Base-by-base conservation (phyloP, 352 stramenopile species). In the Phytophthora europaea region DNA sequence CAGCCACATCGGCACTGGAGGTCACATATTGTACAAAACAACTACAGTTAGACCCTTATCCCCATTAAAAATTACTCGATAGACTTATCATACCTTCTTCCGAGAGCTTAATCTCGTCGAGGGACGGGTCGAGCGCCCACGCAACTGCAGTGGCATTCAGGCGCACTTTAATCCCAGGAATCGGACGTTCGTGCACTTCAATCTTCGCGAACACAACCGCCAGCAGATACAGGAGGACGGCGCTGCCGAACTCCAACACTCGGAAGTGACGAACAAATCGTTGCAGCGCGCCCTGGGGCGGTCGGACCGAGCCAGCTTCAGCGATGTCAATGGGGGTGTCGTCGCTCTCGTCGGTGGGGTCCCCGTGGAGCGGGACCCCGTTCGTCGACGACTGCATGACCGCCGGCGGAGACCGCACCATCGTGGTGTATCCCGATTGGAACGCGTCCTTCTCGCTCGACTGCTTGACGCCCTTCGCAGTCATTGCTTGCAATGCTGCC, bases 181-280 rank as follows among this genome's bases (percentile, higher is more conserved):
- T 91, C 7, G 74, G 75, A n/a, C 87, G 85, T 15, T 88, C 43
- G 50, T 91, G 62, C n/a, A 93, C 79, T 4, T 77, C 53, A 43
- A 91, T 87, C 38, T 82, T 31, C 6, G 85, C 76, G 38, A 95
- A 82, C 18, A 91, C 65, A 13, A 86, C 60, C 54, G 78, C 83
- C 23, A 85, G 36, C 13, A 65, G 57, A 33, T 89, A 78, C 70
- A 93, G 82, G n/a, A 87, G 51, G 1, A 79, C 43, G 16, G 82
- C 73, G 50, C 75, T 75, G 43, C 75, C 62, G 34, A 94, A 94
- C 67, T 95, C 88, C 43, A 85, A 54, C 16, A 91, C 40, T 33
- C 88, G 85, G 54, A 83, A 88, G 43, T 75, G 33, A 34, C 73
- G 63, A 59, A 83, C 12, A n/a, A 80, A 60, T 47, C 51, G 75